A percentile compares a stretch with the other conserved stretches of the same genome.
phyloP scores from a whole-genome alignment of 108 stramenopile genomes.

The Cyclotella cryptica region DNA sequence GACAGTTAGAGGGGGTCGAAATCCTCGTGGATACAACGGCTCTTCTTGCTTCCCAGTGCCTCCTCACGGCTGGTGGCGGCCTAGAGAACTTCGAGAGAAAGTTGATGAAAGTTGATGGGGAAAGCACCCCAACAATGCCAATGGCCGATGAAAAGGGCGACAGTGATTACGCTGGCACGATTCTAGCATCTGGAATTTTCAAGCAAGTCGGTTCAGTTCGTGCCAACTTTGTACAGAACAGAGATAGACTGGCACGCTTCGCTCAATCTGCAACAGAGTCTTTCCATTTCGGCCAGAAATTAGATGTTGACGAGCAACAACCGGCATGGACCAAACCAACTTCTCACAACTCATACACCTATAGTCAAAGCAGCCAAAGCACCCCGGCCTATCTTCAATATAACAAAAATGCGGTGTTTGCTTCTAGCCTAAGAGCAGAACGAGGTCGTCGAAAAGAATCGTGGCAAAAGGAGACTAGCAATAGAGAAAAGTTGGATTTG shows the following conservation, averaged over 20 bases:
- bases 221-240: constrained; percentile 48
- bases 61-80: constrained; percentile 38
- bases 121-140: constrained; percentile 2
- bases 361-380: constrained; percentile 23
- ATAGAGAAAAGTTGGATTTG: constrained; percentile 40
- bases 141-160: not conserved
- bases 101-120: constrained; percentile 32
- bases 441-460: constrained; percentile 69
- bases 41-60: constrained; percentile 59
- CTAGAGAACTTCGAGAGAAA: constrained; percentile 27
- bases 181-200: constrained; percentile 7
- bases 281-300: constrained; percentile 14
- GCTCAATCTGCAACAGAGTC: constrained; percentile 48
- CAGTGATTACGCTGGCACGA: not conserved
- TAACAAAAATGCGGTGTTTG: constrained; percentile 78
- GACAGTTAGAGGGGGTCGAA: constrained; percentile 72
- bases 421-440: constrained; percentile 76
- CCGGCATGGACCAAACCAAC: not conserved
- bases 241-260: constrained; percentile 47
- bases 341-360: constrained; percentile 27
- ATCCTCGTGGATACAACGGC: constrained; percentile 82
- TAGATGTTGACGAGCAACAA: constrained; percentile 8
- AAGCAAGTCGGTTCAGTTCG: constrained; percentile 40
- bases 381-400: constrained; percentile 78
- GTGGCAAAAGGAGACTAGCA: constrained; percentile 61